These are phyloP conservation scores for Calonectria ilicicola DNA, from an alignment of 2,329 filamentous ascomycete species.

Conservation along the genomic window DNA sequence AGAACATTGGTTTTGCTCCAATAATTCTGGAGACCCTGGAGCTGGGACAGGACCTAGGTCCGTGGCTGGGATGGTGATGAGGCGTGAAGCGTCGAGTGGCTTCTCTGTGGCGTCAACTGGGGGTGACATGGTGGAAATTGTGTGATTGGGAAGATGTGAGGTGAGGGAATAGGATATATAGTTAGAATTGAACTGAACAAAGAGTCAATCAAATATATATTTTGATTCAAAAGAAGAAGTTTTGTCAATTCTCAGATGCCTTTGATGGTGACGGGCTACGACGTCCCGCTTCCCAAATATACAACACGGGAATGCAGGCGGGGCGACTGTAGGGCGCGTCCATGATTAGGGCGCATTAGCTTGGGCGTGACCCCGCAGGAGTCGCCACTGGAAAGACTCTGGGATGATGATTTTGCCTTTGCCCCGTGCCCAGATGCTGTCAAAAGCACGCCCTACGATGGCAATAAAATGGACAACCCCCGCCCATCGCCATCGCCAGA, in stretches of 20 bases:
- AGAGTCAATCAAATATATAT: background rate
- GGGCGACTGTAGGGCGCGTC: constrained; percentile 10
- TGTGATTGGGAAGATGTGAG: background rate
- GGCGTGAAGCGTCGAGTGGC: constrained; percentile 16
- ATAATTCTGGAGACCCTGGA: background rate
- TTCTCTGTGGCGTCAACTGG: background rate
- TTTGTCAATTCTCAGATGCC: no score
- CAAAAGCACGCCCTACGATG: background rate
- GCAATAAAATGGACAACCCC: background rate
- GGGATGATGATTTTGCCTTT: background rate
- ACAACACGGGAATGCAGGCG: background rate
- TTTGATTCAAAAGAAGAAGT: background rate
- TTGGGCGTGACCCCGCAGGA: constrained; percentile 16
- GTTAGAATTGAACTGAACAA: no score
- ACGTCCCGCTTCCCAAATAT: background rate
- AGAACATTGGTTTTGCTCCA: constrained; percentile 10
- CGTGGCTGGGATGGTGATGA: background rate
- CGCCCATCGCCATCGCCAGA: background rate
- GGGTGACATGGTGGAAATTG: background rate
- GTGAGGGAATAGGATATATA: no score
- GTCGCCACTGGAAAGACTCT: background rate
- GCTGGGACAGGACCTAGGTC: constrained; percentile 1
- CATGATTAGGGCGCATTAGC: constrained; percentile 13
- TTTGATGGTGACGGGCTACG: background rate
- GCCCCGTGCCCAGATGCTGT: background rate